A percentile compares a stretch with the other conserved stretches of the same genome.
These are phyloP conservation scores for Hirsutella minnesotensis DNA, from an alignment of 2,329 filamentous ascomycete species.

Conservation along the genomic window DNA sequence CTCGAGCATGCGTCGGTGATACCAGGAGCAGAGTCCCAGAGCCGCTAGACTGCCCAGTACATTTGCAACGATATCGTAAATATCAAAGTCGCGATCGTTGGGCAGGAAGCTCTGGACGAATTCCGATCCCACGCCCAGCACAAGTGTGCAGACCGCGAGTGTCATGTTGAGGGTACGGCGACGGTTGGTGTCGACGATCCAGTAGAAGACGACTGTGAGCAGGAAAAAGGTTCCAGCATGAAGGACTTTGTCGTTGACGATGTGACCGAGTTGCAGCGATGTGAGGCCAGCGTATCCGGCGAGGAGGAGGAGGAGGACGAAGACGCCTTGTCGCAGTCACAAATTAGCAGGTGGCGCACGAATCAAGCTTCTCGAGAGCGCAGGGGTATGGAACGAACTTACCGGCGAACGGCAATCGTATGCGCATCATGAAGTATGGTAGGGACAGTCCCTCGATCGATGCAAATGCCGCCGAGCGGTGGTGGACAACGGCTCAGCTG, in stretches of 20 bases:
- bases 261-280: conserved; percentile 38
- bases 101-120: conserved; percentile 65
- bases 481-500: too few relatives aligned
- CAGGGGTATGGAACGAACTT: too few relatives aligned
- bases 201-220: conserved; percentile 84
- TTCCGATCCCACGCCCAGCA: conserved; percentile 61
- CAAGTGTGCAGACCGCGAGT: conserved; percentile 63
- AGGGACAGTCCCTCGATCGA: not conserved
- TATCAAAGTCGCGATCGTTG: conserved; percentile 60
- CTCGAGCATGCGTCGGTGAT: conserved; percentile 92
- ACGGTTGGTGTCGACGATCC: conserved; percentile 85
- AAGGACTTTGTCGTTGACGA: conserved; percentile 80
- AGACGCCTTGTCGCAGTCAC: conserved; percentile 46
- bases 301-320: conserved; percentile 57
- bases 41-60: conserved; percentile 63
- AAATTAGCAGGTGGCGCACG: too few relatives aligned
- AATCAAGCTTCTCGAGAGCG: too few relatives aligned
- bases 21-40: conserved; percentile 71
- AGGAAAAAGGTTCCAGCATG: conserved; percentile 84
- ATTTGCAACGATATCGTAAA: conserved; percentile 82
- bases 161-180: conserved; percentile 78
- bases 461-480: too few relatives aligned
- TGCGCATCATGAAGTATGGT: conserved; percentile 48
- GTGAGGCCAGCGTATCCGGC: conserved; percentile 74
- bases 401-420: conserved; percentile 85